Base-by-base conservation (phyloP, 306 rosid genomes). In the Corylus avellana region DNA sequence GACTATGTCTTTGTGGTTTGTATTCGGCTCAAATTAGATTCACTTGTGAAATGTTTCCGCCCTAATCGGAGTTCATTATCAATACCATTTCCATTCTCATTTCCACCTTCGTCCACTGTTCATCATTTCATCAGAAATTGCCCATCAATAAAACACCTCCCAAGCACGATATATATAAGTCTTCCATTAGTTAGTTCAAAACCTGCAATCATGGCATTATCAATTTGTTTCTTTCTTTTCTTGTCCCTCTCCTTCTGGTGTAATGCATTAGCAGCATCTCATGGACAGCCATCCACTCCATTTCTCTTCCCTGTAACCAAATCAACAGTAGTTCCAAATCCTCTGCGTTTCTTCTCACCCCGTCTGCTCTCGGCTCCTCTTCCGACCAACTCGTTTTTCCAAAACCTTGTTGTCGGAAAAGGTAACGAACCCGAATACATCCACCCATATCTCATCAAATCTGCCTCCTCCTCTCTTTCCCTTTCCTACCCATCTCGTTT, bases 381-480 rank as follows among this genome's bases (percentile, higher is more conserved):
- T 13, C 98, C 98, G 51, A 94, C 97, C 0, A 92, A 90, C 79
- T 88, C 98, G 2, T 94, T 92, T 90, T 94, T 92, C 86, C 97
- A 92, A 71, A 92, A 92, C 88, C 87, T 84, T 18, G 84, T 82
- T 64, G 88, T 94, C 9, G 85, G 90, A 83, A 90, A 94, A 50
- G 98, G 97, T 16, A 92, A 87, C 12, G 89, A 80, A 54, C 91
- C 91, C 0, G 98, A 92, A 18, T 94, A 88, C 79, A 69, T 94
- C 73, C 98, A 94, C 82, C 98, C 98, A 0, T 94, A 92, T 71
- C 91, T 88, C 76, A 55, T 91, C 81, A 92, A 91, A 85, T 67
- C 97, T 63, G 64, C 91, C 18, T 75, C 81, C 32, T 87, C 88
- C 12, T 81, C 97, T 1, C 87, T 94, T 4, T 85, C 97, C 2